Conservation (phyloP, 106 monocot genomes). For the Cymbidium sinense region DNA sequence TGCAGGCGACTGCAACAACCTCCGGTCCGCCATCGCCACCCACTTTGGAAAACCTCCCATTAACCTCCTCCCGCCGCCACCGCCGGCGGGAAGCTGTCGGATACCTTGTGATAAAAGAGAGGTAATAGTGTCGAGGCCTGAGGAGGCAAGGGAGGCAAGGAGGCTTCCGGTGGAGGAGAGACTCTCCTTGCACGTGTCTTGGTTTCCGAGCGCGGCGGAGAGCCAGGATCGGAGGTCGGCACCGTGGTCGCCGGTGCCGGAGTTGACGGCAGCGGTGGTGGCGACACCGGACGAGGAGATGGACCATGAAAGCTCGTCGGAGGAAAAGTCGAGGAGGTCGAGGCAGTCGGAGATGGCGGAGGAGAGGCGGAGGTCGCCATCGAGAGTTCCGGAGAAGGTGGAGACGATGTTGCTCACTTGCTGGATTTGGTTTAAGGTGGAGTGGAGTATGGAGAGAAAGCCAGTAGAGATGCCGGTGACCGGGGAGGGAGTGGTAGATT, state of each 20-base stretch:
- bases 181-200: conserved; percentile 63
- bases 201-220: conserved; percentile 62
- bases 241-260: conserved; percentile 13
- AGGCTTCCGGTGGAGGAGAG: conserved; percentile 28
- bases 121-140: conserved; percentile 30
- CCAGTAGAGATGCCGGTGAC: conserved; percentile 12
- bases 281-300: conserved; percentile 11
- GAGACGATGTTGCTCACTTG: conserved; percentile 34
- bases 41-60: conserved; percentile 39
- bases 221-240: conserved; percentile 52
- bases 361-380: conserved; percentile 59
- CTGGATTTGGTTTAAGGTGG: conserved; percentile 51
- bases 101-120: conserved; percentile 27
- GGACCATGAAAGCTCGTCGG: conserved; percentile 62
- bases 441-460: conserved; percentile 38
- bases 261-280: neutral
- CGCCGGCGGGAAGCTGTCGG: conserved; percentile 6
- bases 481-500: neutral
- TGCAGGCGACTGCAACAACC: conserved; percentile 33
- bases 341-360: conserved; percentile 88
- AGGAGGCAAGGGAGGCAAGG: conserved; percentile 25
- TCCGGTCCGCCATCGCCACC: conserved; percentile 36
- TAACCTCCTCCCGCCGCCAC: conserved; percentile 3
- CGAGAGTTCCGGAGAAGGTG: conserved; percentile 30
- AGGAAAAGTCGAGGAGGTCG: conserved; percentile 84